Conservation (phyloP, 164 flowering plant species). For the Macadamia tetraphylla region DNA sequence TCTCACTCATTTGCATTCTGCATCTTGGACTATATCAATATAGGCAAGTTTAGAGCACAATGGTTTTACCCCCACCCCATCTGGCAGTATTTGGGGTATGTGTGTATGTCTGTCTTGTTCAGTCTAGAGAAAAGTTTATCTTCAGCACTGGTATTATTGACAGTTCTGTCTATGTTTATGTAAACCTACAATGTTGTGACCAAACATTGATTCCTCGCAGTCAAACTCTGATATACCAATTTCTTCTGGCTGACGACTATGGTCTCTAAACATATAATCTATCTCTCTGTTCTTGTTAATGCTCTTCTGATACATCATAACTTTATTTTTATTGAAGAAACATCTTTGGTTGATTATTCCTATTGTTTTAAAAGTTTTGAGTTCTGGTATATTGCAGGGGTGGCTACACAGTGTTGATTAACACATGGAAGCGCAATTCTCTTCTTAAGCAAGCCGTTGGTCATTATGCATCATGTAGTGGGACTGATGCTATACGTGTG, state of each 20-base stretch:
- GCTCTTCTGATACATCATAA: not conserved
- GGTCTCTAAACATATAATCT: not conserved
- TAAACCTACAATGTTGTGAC: too few species aligned
- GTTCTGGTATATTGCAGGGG: slow-evolving; percentile 29
- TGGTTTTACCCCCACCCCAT: too few species aligned
- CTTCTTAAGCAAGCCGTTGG: slow-evolving; percentile 51
- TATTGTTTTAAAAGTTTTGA: slow-evolving; percentile 1
- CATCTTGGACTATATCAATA: too few species aligned
- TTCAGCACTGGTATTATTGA: too few species aligned
- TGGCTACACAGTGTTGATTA: slow-evolving; percentile 49
- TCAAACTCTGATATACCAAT: not conserved
- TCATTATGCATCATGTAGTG: slow-evolving; percentile 51
- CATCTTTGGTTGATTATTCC: not conserved
- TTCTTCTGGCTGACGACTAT: not conserved
- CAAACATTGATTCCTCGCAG: not conserved
- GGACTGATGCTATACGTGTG: slow-evolving; percentile 44
- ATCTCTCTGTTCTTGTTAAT: not conserved
- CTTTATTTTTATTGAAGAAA: not conserved
- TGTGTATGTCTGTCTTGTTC: too few species aligned
- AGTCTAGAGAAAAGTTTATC: too few species aligned
- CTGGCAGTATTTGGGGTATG: too few species aligned
- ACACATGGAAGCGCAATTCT: slow-evolving; percentile 53
- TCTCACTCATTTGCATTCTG: too few species aligned
- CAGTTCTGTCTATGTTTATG: too few species aligned
- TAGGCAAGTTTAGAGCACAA: too few species aligned